Evolutionary conservation across 2,329 filamentous ascomycete genomes (phyloP), one percentile per base, ranked within the genome.

Genomic region (Parastagonospora avenae): DNA sequence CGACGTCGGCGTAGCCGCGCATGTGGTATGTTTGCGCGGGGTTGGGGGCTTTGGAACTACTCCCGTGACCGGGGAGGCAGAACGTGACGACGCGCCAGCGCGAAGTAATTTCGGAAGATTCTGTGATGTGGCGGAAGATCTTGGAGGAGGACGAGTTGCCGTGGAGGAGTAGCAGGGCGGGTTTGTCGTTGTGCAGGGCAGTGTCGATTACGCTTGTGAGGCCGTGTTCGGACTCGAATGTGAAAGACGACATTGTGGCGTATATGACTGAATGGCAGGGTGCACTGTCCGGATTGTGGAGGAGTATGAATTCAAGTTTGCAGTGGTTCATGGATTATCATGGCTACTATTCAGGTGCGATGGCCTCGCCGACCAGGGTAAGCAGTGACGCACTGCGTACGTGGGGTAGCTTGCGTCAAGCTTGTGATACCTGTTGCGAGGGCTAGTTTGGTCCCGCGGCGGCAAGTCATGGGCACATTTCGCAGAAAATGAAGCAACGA

Each of bases 51-150:
- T 73, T 62, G 41, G 50, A 58, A 30, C 55, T 62, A 10, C 59
- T 53, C 43, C 71, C 71, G 43, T 74, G 71, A 52, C 71, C 71
- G 24, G 71, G 71, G 33, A 72, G 64, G 49, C 71, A 68, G 46
- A 73, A 62, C 8, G 69, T 46, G 8, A 74, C 46, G 42, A 69
- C 42, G 37, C 62, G 64, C 49, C 59, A 58, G 1, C 28, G 27
- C n/a, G 44, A 11, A 1, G 51, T 52, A 27, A 68, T 45, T 8
- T 42, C 16, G 0, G 52, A 28, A 8, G 50, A 59, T 7, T 51
- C 30, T 44, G 68, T 42, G 35, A 73, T 60, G 40, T 63, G 66
- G 12, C 50, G 47, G 48, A 62, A 73, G 35, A 69, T 66, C 35
- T 57, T 61, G 16, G 60, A 62, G 46, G 54, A 57, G 15, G 62